phyloP scores from a whole-genome alignment of 163 green algal genomes.

The Volvox carteri region DNA sequence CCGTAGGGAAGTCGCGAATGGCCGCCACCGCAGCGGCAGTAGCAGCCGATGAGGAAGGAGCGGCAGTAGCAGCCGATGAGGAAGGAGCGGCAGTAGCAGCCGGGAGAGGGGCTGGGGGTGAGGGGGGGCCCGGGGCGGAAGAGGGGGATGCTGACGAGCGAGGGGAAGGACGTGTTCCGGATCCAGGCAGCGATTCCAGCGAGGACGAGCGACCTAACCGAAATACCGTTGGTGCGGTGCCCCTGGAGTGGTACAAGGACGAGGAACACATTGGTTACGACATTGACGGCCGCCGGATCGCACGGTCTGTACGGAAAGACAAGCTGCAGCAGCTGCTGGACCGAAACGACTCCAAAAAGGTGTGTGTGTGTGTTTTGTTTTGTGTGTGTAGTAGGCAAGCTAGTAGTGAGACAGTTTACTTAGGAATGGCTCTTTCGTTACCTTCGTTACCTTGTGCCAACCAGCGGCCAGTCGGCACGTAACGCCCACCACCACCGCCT shows the following conservation, averaged over 20 bases:
- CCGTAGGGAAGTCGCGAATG: conserved; percentile 36
- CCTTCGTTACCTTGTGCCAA: too few relatives aligned
- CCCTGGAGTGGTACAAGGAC: conserved; percentile 96
- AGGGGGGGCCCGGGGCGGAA: not conserved
- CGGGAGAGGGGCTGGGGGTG: too few relatives aligned
- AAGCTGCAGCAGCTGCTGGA: conserved; percentile 85
- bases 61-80: not conserved
- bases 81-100: not conserved
- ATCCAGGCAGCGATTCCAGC: conserved; percentile 87
- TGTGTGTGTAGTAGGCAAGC: not conserved
- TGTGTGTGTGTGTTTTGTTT: not conserved
- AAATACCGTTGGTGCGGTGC: conserved; percentile 93
- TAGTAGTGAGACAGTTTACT: too few relatives aligned
- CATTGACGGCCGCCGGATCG: conserved; percentile 70
- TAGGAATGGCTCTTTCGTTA: too few relatives aligned
- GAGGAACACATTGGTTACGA: conserved; percentile 98
- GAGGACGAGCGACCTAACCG: conserved; percentile 90
- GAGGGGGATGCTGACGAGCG: not conserved
- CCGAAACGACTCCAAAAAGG: conserved; percentile 77
- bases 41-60: not conserved
- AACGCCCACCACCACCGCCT: not conserved
- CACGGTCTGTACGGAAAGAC: conserved; percentile 79
- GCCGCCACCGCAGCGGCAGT: not conserved
- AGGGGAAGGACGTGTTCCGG: conserved; percentile 35
- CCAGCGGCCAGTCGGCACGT: too few relatives aligned